These are phyloP conservation scores for Peterozyma toletana DNA, from an alignment of 805 yeast species.

Conservation along the genomic window DNA sequence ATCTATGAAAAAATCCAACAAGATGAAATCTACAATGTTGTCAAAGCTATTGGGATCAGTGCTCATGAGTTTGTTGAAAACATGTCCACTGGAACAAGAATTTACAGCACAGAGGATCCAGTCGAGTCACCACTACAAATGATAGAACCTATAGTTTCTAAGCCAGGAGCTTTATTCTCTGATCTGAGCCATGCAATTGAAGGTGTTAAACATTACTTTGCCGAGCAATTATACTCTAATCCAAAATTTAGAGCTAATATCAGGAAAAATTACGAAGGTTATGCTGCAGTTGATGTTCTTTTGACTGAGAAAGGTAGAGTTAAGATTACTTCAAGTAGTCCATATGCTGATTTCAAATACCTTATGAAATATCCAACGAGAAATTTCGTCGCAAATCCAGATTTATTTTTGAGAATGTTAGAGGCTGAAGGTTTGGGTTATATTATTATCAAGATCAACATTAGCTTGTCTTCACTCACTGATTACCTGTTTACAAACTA, in stretches of 20 bases:
- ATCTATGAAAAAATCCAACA: conserved; percentile 60
- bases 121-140: conserved; percentile 53
- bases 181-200: conserved; percentile 57
- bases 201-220: conserved; percentile 67
- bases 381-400: conserved; percentile 73
- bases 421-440: conserved; percentile 83
- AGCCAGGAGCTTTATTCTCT: conserved; percentile 38
- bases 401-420: conserved; percentile 78
- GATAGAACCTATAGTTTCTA: conserved; percentile 32
- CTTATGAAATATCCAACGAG: conserved; percentile 74
- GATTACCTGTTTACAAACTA: conserved; percentile 44
- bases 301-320: conserved; percentile 79
- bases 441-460: conserved; percentile 55
- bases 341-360: conserved; percentile 86
- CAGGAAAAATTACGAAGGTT: conserved; percentile 53
- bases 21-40: conserved; percentile 58
- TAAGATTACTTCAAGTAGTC: conserved; percentile 72
- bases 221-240: conserved; percentile 75
- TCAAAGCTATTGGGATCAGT: conserved; percentile 68
- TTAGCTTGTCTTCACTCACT: conserved; percentile 24
- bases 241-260: conserved; percentile 72
- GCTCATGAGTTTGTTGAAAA: conserved; percentile 81
- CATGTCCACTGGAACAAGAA: conserved; percentile 55
- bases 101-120: conserved; percentile 69
- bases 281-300: conserved; percentile 63